Percentiles rank a stretch among this genome's conserved stretches.
These are phyloP conservation scores for Taxawa tesnikishii DNA, from an alignment of 2,329 filamentous ascomycete species.

Conservation along the genomic window DNA sequence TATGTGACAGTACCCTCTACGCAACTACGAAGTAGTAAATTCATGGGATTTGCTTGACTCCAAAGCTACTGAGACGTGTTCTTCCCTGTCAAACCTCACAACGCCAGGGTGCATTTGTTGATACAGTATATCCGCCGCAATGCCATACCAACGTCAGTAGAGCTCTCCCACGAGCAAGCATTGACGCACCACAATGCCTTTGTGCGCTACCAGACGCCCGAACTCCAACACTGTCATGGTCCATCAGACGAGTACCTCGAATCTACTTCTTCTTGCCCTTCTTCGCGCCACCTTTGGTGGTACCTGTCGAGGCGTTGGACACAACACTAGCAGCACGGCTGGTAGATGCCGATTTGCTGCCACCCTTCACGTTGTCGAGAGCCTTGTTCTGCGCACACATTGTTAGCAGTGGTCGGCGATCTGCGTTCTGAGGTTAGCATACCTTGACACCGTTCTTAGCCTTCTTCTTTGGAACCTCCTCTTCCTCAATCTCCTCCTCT, in stretches of 20 bases:
- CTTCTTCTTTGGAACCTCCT: conserved; percentile 90
- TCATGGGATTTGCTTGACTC: no score
- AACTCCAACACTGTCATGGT: background rate
- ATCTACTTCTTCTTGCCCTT: conserved; percentile 36
- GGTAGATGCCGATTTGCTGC: conserved; percentile 64
- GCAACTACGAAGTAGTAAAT: no score
- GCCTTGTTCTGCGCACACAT: conserved; percentile 65
- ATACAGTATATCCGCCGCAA: no score
- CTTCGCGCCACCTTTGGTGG: conserved; percentile 29
- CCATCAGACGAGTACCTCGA: background rate
- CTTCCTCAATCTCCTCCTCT: conserved; percentile 72
- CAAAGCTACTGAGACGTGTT: no score
- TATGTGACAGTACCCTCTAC: no score
- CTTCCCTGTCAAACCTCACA: no score
- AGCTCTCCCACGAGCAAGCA: no score
- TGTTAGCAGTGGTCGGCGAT: conserved; percentile 1
- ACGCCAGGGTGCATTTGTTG: no score
- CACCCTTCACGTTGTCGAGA: conserved; percentile 71
- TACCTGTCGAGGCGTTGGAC: conserved; percentile 52
- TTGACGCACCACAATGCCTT: no score
- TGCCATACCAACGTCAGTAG: no score
- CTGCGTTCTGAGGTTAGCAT: conserved; percentile 25
- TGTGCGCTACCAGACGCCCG: background rate
- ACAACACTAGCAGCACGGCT: conserved; percentile 82
- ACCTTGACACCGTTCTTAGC: conserved; percentile 81